phyloP scores from a whole-genome alignment of 192 early-diverging fungal genomes.

The Dissophora globulifera region DNA sequence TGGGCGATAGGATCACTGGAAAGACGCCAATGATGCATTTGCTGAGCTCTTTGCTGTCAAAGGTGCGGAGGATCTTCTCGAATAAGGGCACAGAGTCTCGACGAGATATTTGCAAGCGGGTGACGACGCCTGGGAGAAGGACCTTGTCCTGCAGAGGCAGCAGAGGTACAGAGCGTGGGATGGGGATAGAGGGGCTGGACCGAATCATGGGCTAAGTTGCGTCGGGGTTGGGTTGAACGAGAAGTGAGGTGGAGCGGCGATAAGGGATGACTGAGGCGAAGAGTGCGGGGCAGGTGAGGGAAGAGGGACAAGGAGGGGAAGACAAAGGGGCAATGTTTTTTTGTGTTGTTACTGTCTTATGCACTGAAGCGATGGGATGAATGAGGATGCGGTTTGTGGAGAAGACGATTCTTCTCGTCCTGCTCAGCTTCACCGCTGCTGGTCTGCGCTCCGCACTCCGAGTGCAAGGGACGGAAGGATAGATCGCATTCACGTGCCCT shows the following conservation, averaged over 20 bases:
- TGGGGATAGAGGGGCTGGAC: conserved; percentile 29
- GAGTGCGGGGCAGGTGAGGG: neutral
- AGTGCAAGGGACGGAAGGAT: too few relatives aligned
- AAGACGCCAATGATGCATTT: conserved; percentile 59
- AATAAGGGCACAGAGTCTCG: conserved; percentile 66
- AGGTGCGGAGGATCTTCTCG: conserved; percentile 52
- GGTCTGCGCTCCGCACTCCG: too few relatives aligned
- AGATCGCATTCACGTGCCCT: too few relatives aligned
- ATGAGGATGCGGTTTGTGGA: too few relatives aligned
- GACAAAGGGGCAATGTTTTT: neutral
- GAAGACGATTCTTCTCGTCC: too few relatives aligned
- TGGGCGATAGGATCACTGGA: conserved; percentile 14
- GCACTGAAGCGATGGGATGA: too few relatives aligned
- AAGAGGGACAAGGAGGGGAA: neutral
- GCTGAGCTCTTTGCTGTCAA: conserved; percentile 50
- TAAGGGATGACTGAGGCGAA: neutral
- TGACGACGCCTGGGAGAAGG: conserved; percentile 71
- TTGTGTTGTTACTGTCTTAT: too few relatives aligned
- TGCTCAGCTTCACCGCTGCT: too few relatives aligned
- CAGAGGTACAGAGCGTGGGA: conserved; percentile 60
- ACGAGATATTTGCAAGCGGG: conserved; percentile 67
- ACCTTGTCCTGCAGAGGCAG: conserved; percentile 66
- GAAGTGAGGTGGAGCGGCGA: neutral
- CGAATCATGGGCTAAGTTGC: conserved; percentile 8
- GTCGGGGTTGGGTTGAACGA: neutral